A percentile compares a stretch with the other conserved stretches of the same genome.
Evolutionary conservation across 495 filamentous ascomycete genomes (phyloP).

Genomic region (Pyrenula aspistea): DNA sequence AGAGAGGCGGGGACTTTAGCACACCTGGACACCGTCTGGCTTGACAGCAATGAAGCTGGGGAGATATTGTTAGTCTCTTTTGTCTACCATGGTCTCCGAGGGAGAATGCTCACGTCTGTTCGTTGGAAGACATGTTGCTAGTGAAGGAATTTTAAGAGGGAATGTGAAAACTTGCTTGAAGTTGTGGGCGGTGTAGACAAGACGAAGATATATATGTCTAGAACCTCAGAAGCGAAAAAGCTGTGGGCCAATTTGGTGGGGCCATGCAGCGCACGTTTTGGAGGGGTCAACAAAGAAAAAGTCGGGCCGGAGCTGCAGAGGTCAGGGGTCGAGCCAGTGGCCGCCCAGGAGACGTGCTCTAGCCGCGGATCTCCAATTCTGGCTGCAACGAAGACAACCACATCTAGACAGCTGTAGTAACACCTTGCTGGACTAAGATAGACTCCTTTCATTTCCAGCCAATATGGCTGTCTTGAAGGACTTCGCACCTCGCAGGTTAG

Average conservation of each 20-base stretch:
- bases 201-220: not conserved
- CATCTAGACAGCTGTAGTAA: too few species aligned
- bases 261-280: not conserved
- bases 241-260: not conserved
- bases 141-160: constrained; percentile 17
- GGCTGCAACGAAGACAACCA: too few species aligned
- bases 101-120: constrained; percentile 71
- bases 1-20: constrained; percentile 15
- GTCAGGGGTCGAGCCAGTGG: not conserved
- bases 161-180: constrained; percentile 10
- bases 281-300: not conserved
- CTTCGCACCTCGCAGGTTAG: constrained; percentile 27
- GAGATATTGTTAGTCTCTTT: constrained; percentile 31
- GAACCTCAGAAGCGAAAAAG: not conserved
- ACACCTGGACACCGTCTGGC: constrained; percentile 97
- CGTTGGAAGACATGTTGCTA: constrained; percentile 61
- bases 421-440: too few species aligned
- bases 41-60: constrained; percentile 96
- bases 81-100: constrained; percentile 11
- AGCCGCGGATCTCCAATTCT: too few species aligned
- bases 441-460: too few species aligned
- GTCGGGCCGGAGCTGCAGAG: too few species aligned
- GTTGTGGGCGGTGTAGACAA: constrained; percentile 22
- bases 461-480: too few species aligned
- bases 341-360: not conserved